phyloP scores from a whole-genome alignment of 1,284 basidiomycete genomes.

The Ganoderma multipileum region DNA sequence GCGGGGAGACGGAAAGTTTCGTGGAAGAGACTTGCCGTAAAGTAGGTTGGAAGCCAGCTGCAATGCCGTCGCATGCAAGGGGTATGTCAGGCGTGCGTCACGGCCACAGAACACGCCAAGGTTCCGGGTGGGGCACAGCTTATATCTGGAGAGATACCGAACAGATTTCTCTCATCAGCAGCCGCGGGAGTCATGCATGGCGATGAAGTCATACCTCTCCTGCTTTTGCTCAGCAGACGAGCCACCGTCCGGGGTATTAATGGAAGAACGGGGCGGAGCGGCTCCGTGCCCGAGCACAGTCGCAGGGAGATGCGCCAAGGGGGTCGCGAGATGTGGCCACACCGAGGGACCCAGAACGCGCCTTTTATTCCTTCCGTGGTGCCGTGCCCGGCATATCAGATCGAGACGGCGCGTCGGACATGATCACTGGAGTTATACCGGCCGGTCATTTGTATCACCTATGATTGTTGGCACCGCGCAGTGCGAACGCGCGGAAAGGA shows the following conservation, averaged over 20 bases:
- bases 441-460: conserved; percentile 23
- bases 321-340: conserved; percentile 16
- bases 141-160: conserved; percentile 15
- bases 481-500: conserved; percentile 27
- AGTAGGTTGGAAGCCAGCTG: conserved; percentile 4
- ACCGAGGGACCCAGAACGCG: conserved; percentile 4
- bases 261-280: conserved; percentile 16
- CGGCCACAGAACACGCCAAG: conserved; percentile 10
- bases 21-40: conserved; percentile 10
- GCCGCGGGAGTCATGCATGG: conserved; percentile 10
- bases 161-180: conserved; percentile 7
- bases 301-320: conserved; percentile 23
- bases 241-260: conserved; percentile 23
- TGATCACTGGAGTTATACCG: conserved; percentile 26
- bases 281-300: conserved; percentile 12
- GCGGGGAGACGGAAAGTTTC: background rate
- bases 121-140: conserved; percentile 6
- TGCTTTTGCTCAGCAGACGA: conserved; percentile 4
- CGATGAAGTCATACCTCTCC: conserved; percentile 27
- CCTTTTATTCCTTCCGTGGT: conserved; percentile 25
- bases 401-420: conserved; percentile 18
- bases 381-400: conserved; percentile 25
- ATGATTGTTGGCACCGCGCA: conserved; percentile 21
- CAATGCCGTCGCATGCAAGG: conserved; percentile 20
- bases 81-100: conserved; percentile 11